These are phyloP conservation scores for Candida berthetii DNA, from an alignment of 805 yeast genomes.

Conservation along the genomic window DNA sequence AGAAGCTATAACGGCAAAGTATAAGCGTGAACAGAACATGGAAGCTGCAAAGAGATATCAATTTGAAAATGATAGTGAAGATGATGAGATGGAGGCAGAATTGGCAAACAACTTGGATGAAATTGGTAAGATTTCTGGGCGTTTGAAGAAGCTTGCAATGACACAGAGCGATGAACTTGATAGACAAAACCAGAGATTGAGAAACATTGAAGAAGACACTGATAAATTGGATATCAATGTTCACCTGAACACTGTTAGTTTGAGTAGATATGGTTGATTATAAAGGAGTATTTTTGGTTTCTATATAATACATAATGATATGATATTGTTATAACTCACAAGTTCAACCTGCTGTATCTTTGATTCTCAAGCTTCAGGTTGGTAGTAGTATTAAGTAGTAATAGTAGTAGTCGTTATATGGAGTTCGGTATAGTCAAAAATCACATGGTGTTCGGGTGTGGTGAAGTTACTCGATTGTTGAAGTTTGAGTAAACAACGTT, in stretches of 20 bases:
- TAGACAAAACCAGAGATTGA: slow-evolving; percentile 69
- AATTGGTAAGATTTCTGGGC: slow-evolving; percentile 59
- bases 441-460: too few relatives aligned
- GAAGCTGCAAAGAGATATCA: slow-evolving; percentile 63
- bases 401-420: too few relatives aligned
- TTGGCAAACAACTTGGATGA: slow-evolving; percentile 79
- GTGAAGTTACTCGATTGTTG: too few relatives aligned
- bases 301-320: too few relatives aligned
- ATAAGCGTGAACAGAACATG: slow-evolving; percentile 28
- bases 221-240: slow-evolving; percentile 81
- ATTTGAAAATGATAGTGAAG: slow-evolving; percentile 88
- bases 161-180: slow-evolving; percentile 74
- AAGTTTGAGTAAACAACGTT: too few relatives aligned
- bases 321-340: too few relatives aligned
- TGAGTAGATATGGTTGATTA: slow-evolving; percentile 42
- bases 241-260: slow-evolving; percentile 66
- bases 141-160: slow-evolving; percentile 67
- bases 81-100: slow-evolving; percentile 87
- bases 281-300: too few relatives aligned
- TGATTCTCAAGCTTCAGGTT: too few relatives aligned
- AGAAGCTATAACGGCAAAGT: slow-evolving; percentile 24
- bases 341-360: too few relatives aligned
- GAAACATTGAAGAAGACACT: slow-evolving; percentile 75
- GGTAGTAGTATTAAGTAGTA: too few relatives aligned
- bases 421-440: too few relatives aligned